Evolutionary conservation across 495 filamentous ascomycete genomes (phyloP), one percentile per base, ranked within the genome.

Genomic region (Aspergillus baeticus): DNA sequence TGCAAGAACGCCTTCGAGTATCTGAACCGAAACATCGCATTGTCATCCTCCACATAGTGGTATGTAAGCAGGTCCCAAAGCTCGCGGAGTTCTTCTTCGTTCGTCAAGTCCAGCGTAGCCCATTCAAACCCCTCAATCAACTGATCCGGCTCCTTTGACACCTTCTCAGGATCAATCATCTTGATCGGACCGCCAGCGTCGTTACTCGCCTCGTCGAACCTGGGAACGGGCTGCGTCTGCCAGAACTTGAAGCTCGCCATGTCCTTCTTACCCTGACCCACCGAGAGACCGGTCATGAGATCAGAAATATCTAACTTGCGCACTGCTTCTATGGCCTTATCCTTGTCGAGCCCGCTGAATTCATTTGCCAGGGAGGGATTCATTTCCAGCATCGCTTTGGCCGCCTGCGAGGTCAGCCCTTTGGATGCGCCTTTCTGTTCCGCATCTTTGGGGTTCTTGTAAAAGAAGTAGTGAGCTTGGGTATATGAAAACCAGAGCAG

Each of bases 161-260:
- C 87, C 55, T 86, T 81, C 51, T 88, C 87, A 2, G 88, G 82
- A 58, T 90, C 85, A 62, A 92, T 89, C 10, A 75, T 75, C 71
- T 86, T 83, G 65, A 88, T 88, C 1, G 83, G 80, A 0, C 86
- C 86, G 46, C 88, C 84, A 20, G 70, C 60, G 41, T 73, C 60
- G 51, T 64, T 66, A 42, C 63, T 48, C 46, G 72, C 60, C 11
- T 84, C 76, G 65, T 83, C 86, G 60, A 97, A 96, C 53, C 85
- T 84, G 10, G 90, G 89, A 29, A 98, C 94, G 0, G 94, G 94
- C 69, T 98, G 94, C 33, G 94, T 98, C 67, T 89, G 85, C 94
- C 94, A 98, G 72, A 98, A 98, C 71, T 95, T 96, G 80, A 97
- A 96, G 29, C 86, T 87, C 5, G 84, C 92, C 91, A 96, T 96